Evolutionary conservation across 345 rosid genomes (phyloP).

Genomic region (Litchi chinensis): DNA sequence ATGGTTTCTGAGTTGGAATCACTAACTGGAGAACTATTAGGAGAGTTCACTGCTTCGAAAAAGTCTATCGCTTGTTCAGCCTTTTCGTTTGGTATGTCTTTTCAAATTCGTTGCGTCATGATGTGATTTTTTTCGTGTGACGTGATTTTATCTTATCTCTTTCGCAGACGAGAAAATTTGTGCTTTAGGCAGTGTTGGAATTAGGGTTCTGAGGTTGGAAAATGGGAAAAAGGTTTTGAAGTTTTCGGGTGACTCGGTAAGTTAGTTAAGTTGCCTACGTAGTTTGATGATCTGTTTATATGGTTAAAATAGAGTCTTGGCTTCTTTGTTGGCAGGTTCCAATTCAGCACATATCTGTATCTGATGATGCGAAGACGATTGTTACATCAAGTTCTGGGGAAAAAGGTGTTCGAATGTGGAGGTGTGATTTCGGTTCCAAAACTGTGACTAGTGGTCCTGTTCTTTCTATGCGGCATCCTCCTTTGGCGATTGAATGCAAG

Average conservation of each 20-base stretch:
- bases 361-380: slow-evolving; percentile 45
- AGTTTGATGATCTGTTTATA: slow-evolving; percentile 9
- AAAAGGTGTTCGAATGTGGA: slow-evolving; percentile 43
- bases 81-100: slow-evolving; percentile 42
- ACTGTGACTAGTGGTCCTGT: slow-evolving; percentile 29
- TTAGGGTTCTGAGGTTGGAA: slow-evolving; percentile 34
- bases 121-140: background rate
- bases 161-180: slow-evolving; percentile 39
- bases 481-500: slow-evolving; percentile 36
- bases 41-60: slow-evolving; percentile 39
- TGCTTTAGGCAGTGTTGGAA: slow-evolving; percentile 31
- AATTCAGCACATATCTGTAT: slow-evolving; percentile 32
- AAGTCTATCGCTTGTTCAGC: slow-evolving; percentile 35
- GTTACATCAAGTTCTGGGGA: slow-evolving; percentile 39
- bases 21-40: slow-evolving; percentile 37
- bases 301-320: background rate
- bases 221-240: slow-evolving; percentile 46
- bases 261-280: slow-evolving; percentile 13
- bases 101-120: background rate
- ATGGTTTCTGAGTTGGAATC: slow-evolving; percentile 37
- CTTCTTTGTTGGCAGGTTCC: slow-evolving; percentile 37
- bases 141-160: slow-evolving; percentile 12
- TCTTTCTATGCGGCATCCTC: slow-evolving; percentile 36
- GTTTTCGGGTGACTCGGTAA: slow-evolving; percentile 37
- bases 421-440: slow-evolving; percentile 37